Evolutionary conservation across 2,329 filamentous ascomycete genomes (phyloP), one percentile per base, ranked within the genome.

Genomic region (Ceratocystis eucalypticola): DNA sequence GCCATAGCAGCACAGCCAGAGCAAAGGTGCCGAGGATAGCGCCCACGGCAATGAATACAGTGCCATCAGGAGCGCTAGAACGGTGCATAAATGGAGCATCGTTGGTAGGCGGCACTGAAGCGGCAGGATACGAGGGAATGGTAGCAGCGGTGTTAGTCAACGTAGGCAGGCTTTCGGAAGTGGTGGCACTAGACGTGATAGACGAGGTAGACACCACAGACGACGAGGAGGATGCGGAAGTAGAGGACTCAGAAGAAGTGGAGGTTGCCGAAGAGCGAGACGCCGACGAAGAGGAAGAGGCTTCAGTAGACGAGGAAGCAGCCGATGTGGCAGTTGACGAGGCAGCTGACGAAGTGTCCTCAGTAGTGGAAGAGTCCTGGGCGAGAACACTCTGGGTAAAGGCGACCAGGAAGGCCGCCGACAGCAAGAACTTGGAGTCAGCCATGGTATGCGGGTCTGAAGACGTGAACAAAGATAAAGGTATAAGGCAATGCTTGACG

Each of bases 11-110:
- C 57, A 97, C 84, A n/a, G 85, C 86, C 7, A 91, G 79, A 10
- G 86, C 90, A 69, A 96, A 84, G 70, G 91, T 87, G 17, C 90
- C 94, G 5, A 99, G 83, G 33, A 91, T 87, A 30, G 91, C 88
- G 59, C 94, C 94, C 0, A 97, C 94, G 25, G 86, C 88, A 72
- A 99, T 99, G 78, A 99, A 99, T 68, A 99, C 88, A 3, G 93
- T 96, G 65, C 94, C 94, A 72, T 97, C 89, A 1, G 94, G 94
- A 10, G 92, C 80, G 65, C 77, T 86, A 0, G 91, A 95, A 72
- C 87, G 86, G 73, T 92, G 87, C 90, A 97, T 96, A 74, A 90
- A 99, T 17, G 93, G 91, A 4, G 94, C 94, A 72, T 88, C 84
- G 48, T 83, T 81, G 2, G 89, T 96, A 30, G 91, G 88, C 6